Base-by-base conservation (phyloP, 2,329 filamentous ascomycete species). In the Fusarium globosum region DNA sequence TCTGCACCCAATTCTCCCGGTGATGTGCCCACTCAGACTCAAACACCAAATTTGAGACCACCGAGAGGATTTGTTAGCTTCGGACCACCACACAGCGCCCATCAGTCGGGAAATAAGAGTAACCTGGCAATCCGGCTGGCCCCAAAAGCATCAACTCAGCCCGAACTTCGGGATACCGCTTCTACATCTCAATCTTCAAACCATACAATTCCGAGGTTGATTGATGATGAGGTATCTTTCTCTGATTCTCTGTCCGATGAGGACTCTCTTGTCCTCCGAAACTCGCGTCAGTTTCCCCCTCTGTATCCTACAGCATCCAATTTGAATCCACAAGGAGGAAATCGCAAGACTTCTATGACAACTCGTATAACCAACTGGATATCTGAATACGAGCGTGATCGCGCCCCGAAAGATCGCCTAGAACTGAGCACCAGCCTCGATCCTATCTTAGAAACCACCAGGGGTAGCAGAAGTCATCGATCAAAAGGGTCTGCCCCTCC, bases 351-450 rank as follows among this genome's bases (percentile, higher is more conserved):
- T 18, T 75, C 78, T 21, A 78, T 78, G 39, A 80, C 80, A 42
- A 80, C 78, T 55, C 77, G 77, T 6, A 83, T 83, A 60, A 77
- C 79, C n/a, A 65, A 78, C 26, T 81, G 80, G 77, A 79, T 83
- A 36, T 78, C 80, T 33, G 74, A 76, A 52, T 80, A 80, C 49
- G 80, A 82, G 66, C 77, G 72, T 35, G 74, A 75, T 13, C 75
- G 71, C 39, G 77, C 72, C 23, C 73, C 78, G n/a, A 71, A 64
- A 33, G 76, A 72, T 56, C 59, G 59, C 33, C 61, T 68, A 2
- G 61, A 58, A n/a, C 56, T 62, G 35, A 68, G 69, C 28, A 43
- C 56, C 13, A 68, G 63, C 23, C 42, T 51, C 4, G 61, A 62
- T 21, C 48, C 63, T 46, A 41, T 59, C 1, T 58, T 65, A 12